Percentiles rank a stretch among this genome's conserved stretches.
These are phyloP conservation scores for Spizellomyces sp. DNA, from an alignment of 192 early-diverging fungal species.

Conservation along the genomic window DNA sequence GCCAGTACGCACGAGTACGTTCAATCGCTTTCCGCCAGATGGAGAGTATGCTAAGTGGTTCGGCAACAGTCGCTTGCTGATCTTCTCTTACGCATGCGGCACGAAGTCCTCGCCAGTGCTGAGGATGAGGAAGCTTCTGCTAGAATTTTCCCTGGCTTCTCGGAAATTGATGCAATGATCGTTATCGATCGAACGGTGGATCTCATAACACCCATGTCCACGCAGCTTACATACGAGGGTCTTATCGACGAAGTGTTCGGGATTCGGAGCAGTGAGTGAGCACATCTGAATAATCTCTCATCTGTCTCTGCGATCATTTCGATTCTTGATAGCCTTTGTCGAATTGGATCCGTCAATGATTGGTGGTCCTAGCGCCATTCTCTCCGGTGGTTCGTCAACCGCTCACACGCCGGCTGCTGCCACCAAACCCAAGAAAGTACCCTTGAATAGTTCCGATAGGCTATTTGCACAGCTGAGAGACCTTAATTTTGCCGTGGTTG, in stretches of 20 bases:
- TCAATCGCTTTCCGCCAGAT: conserved; percentile 6
- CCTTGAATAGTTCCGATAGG: conserved; percentile 78
- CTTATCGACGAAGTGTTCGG: conserved; percentile 92
- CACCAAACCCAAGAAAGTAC: conserved; percentile 64
- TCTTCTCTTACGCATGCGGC: conserved; percentile 81
- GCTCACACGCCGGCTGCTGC: conserved; percentile 12
- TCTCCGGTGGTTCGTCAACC: background rate
- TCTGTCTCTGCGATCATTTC: background rate
- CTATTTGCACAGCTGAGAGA: conserved; percentile 82
- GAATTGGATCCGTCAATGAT: conserved; percentile 72
- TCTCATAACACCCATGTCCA: conserved; percentile 88
- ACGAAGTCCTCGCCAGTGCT: conserved; percentile 59
- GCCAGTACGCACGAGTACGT: conserved; percentile 63
- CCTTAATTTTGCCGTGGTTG: conserved; percentile 91
- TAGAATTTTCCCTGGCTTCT: conserved; percentile 32
- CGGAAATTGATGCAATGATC: conserved; percentile 74
- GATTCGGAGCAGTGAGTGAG: conserved; percentile 67
- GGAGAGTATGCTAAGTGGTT: conserved; percentile 19
- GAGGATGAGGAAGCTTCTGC: conserved; percentile 1
- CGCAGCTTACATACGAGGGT: conserved; percentile 96
- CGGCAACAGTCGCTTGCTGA: conserved; percentile 52
- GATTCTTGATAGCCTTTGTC: conserved; percentile 59
- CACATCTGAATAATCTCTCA: background rate
- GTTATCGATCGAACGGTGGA: conserved; percentile 92
- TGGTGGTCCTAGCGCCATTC: conserved; percentile 29